Conservation (phyloP, 345 rosid species). For the Lenwebbia sp. region DNA sequence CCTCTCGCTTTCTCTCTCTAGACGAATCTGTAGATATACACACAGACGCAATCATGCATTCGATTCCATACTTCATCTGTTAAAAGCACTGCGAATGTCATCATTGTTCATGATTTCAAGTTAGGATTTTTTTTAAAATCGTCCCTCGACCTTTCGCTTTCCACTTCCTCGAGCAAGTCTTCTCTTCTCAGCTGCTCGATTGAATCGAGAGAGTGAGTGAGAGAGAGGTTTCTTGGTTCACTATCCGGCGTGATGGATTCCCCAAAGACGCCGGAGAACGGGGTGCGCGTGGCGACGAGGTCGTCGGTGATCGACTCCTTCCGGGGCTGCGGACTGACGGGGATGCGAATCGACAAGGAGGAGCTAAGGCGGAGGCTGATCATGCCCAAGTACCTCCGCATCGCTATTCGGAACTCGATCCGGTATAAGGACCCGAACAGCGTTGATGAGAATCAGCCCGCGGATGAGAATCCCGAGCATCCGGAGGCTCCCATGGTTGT, state of each 20-base stretch:
- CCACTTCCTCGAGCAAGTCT: not conserved
- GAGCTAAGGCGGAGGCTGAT: constrained; percentile 41
- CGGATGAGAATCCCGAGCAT: not conserved
- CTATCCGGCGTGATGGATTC: not conserved
- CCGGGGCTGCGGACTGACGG: constrained; percentile 49
- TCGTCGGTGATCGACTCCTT: constrained; percentile 60
- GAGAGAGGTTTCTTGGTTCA: not conserved
- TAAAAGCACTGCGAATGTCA: not conserved
- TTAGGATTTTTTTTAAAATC: not conserved
- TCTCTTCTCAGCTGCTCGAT: not conserved
- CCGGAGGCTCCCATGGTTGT: constrained; percentile 78
- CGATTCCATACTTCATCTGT: not conserved
- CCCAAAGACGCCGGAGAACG: constrained; percentile 32
- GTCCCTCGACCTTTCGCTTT: not conserved
- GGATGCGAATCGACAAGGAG: constrained; percentile 57
- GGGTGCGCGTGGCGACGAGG: constrained; percentile 43
- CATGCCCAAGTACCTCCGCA: constrained; percentile 68
- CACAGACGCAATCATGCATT: not conserved
- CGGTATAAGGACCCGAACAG: constrained; percentile 29
- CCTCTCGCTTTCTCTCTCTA: not conserved
- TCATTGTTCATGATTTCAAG: not conserved
- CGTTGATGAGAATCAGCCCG: not conserved
- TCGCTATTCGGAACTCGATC: constrained; percentile 50
- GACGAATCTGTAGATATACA: not conserved
- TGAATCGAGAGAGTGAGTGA: not conserved